Evolutionary conservation across 345 rosid genomes (phyloP), one percentile per base, ranked within the genome.

Genomic region (Salix purpurea): DNA sequence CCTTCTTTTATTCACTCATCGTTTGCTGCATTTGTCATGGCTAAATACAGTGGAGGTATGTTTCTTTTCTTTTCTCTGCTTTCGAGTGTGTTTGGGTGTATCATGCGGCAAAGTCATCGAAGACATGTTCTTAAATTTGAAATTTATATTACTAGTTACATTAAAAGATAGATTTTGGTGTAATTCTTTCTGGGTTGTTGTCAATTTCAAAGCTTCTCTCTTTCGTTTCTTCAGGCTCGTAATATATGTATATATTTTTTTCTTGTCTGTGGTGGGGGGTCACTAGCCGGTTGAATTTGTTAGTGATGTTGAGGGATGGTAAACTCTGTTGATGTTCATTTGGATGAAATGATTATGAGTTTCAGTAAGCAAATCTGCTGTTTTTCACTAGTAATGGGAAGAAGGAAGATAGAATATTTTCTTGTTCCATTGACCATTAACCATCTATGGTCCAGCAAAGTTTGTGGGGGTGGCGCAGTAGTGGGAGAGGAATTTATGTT

Each of bases 21-120:
- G 77, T 82, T 48, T 30, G 50, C 67, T 74, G 65, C 71, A 23
- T 15, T 60, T 39, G 69, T 78, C 86, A 89, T 81, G 90, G 87
- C 77, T 85, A 74, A 72, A 70, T 42, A 13, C 24, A 5, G 19
- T 54, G 36, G 85, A 82, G 90, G 92, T 87, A 66, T 42, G 62
- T 62, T 40, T 66, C 34, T 24, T 61, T 28, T 61, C 32, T 3
- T 24, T 24, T 40, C 13, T 9, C 13, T 40, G 44, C 2, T 14
- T 24, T 26, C 7, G 36, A 34, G 36, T 34, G 36, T 34, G 36
- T 34, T 34, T 34, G 36, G 0, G 36, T 34, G 36, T 34, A 34
- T 34, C 36, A 34, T 34, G 36, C 12, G 44, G 13, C 13, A 40
- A 40, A 40, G 44, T 40, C 44, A 40, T 40, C 12, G 44, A 40